phyloP scores from a whole-genome alignment of 208 protist species.

The Leishmania aethiopica region DNA sequence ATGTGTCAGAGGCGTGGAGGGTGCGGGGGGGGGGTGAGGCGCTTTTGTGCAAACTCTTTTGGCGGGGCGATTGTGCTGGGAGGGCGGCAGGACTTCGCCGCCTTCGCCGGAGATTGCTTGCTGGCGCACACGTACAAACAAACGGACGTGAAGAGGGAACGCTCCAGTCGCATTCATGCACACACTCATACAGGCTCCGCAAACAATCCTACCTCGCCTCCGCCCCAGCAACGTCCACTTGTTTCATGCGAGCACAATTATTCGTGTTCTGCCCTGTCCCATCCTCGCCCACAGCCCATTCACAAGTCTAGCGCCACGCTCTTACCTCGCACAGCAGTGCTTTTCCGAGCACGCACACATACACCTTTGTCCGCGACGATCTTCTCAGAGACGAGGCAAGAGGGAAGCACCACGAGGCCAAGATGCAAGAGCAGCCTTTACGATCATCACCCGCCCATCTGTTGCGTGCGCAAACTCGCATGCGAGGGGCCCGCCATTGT shows the following conservation, averaged over 20 bases:
- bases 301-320: neutral
- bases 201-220: neutral
- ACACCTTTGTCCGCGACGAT: neutral
- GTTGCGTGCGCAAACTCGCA: neutral
- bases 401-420: neutral
- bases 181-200: neutral
- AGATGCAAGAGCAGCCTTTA: neutral
- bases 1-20: neutral
- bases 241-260: neutral
- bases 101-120: neutral
- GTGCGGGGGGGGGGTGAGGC: neutral
- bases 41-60: neutral
- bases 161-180: neutral
- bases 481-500: neutral
- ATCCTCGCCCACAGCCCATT: neutral
- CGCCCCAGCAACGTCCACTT: neutral
- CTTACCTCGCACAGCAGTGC: neutral
- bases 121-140: neutral
- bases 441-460: neutral
- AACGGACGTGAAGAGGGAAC: neutral
- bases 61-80: neutral
- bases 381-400: neutral
- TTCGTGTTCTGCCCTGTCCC: neutral
- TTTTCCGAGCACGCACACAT: neutral
- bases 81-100: neutral